Evolutionary conservation across 139 green algal species (phyloP).

Genomic region (Micractinium conductrix): DNA sequence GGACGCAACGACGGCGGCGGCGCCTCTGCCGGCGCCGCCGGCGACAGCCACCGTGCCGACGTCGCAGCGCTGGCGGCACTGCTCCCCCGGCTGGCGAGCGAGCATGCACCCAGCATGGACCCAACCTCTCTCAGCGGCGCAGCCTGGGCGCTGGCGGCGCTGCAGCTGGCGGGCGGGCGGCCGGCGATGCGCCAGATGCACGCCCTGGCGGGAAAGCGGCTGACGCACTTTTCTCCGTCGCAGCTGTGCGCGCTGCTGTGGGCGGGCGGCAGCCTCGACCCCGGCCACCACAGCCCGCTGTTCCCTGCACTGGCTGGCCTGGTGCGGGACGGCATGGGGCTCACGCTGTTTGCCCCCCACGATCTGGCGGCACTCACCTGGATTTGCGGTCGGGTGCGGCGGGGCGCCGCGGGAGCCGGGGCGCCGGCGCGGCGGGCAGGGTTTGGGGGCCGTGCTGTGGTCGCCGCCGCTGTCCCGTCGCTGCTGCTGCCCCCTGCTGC

Average conservation of each 20-base stretch:
- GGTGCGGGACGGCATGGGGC: constrained; percentile 28
- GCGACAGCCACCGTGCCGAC: too few species aligned
- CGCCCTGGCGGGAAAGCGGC: neutral
- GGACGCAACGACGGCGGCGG: neutral
- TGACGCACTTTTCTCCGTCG: constrained; percentile 19
- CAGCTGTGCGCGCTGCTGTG: constrained; percentile 44
- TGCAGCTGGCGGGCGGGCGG: neutral
- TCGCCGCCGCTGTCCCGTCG: too few species aligned
- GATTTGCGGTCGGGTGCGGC: constrained; percentile 9
- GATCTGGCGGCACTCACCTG: constrained; percentile 30
- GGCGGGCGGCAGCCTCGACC: constrained; percentile 24
- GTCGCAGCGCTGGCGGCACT: neutral
- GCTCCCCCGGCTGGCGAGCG: constrained; percentile 4
- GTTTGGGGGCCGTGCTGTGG: too few species aligned
- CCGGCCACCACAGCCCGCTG: neutral
- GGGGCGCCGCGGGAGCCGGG: neutral
- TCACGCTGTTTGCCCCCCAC: constrained; percentile 27
- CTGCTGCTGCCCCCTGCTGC: too few species aligned
- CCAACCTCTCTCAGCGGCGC: neutral
- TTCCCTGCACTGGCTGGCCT: neutral
- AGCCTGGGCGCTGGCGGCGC: neutral
- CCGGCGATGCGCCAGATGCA: constrained; percentile 2
- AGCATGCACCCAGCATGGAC: neutral
- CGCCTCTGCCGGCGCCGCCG: neutral
- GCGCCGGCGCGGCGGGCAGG: too few species aligned